Evolutionary conservation across 768 basidiomycete genomes (phyloP), one percentile per base, ranked within the genome.

Genomic region (Collybiopsis luxurians): DNA sequence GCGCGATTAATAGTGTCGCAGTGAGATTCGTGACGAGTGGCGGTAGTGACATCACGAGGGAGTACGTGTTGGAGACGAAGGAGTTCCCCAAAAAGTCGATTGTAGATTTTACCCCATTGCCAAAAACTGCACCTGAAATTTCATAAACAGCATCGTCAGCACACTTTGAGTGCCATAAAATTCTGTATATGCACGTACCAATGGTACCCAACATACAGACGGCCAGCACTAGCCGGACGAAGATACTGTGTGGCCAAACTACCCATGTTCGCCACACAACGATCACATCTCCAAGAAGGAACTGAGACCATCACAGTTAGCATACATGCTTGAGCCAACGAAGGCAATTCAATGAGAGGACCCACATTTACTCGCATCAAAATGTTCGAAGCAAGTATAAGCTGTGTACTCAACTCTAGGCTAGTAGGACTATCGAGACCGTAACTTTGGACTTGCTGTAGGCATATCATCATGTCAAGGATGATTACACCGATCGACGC

Each of bases 231-330:
- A 55, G 44, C 40, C 57, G 63, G 3, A 64, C 55, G 0, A 53
- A 34, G 50, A 58, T 60, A 13, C 13, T 34, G 13, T 60, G 44
- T 13, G 24, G 53, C 63, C 63, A 64, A 10, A 64, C 57, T 2
- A 60, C 60, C 59, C 56, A 64, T 17, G 63, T 60, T 4, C 63
- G 27, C 63, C 63, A 64, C 11, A 61, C 56, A 15, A 64, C 63
- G 28, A 63, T 63, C 12, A 59, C 38, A n/a, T 63, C 62, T 30
- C 60, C 59, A 15, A 63, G 52, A 23, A 63, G 59, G 31, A 61
- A 63, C 60, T 62, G 47, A 44, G 47, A 27, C 26, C 4, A 48
- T 30, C 12, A 12, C 31, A 34, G 31, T 34, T 34, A 34, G 31
- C 13, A 34, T 34, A 5, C 31, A 13, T 13, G 6, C n/a, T 6